phyloP scores from a whole-genome alignment of 2,329 filamentous ascomycete species.

The Byssochlamys sp. region DNA sequence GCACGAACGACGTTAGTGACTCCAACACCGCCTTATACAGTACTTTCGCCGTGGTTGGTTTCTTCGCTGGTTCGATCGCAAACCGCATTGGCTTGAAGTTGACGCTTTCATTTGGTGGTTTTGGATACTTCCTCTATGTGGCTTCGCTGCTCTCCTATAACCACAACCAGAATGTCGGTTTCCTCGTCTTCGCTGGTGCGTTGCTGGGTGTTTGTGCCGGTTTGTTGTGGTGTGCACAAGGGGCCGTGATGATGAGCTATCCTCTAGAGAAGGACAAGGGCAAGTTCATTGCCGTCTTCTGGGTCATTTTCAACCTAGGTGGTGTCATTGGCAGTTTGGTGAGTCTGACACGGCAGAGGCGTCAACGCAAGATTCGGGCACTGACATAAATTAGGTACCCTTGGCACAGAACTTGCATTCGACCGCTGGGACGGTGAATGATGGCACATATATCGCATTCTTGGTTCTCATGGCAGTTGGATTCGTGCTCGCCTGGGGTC shows the following conservation, averaged over 20 bases:
- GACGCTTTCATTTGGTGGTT: conserved; percentile 37
- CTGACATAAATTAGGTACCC: conserved; percentile 24
- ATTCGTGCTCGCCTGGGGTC: conserved; percentile 57
- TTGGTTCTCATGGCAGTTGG: conserved; percentile 71
- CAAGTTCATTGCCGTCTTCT: conserved; percentile 81
- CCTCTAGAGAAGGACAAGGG: conserved; percentile 73
- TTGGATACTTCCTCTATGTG: conserved; percentile 42
- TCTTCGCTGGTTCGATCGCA: conserved; percentile 48
- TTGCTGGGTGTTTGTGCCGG: conserved; percentile 42
- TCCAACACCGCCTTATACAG: conserved; percentile 64
- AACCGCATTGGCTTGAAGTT: conserved; percentile 36
- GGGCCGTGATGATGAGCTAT: conserved; percentile 63
- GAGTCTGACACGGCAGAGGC: conserved; percentile 18
- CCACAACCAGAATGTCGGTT: conserved; percentile 39
- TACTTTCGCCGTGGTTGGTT: conserved; percentile 57
- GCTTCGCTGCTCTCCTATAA: conserved; percentile 44
- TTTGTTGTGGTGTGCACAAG: conserved; percentile 43
- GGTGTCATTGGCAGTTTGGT: conserved; percentile 73
- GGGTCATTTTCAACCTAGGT: conserved; percentile 90
- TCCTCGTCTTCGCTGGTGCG: conserved; percentile 42
- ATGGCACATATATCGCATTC: conserved; percentile 82
- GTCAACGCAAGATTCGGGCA: not conserved
- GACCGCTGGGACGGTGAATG: conserved; percentile 36
- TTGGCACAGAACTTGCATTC: conserved; percentile 39
- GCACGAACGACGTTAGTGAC: conserved; percentile 52